Base-by-base conservation (phyloP, 2,329 filamentous ascomycete genomes). In the Ascochyta lentis region DNA sequence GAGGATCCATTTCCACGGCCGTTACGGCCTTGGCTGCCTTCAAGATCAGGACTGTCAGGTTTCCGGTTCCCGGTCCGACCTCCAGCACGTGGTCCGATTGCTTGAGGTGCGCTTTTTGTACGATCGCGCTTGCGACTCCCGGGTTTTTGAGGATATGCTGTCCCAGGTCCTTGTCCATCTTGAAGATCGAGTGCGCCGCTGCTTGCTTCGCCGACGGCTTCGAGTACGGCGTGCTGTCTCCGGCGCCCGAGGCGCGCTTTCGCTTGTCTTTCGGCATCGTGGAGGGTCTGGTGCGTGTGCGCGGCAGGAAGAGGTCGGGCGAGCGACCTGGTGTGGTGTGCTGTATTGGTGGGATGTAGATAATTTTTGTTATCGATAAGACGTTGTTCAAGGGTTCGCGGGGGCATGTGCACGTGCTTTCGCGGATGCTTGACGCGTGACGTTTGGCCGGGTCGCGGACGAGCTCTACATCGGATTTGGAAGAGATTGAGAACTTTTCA, bases 141-240 rank as follows among this genome's bases (percentile, higher is more conserved):
- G 91, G 91, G 76, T 96, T 96, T 76, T 96, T 97, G 63, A 98
- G 84, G 22, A 99, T 95, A 76, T 98, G 92, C 73, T 90, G 87
- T 67, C 94, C 92, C 64, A 95, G 86, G 75, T 94, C 86, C 67
- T 90, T 95, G 81, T 96, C 96, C 86, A 97, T 96, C 76, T 96
- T 96, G 86, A 98, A 98, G 77, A 97, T 91, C 68, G 91, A 93
- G 80, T 96, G 92, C 38, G 81, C 80, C 6, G 80, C 78, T 35
- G 77, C 76, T 22, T 80, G 70, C 73, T 85, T 85, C 48, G 70
- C 61, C 3, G 77, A 73, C 3, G 78, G 73, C 44, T 78, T 78
- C 3, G 77, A 68, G 54, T 82, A 82, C 0, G 80, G 80, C 9
- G 78, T 76, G 42, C 71, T 61, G 57, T 78, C 76, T 53, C 61